Evolutionary conservation across 257 asterid species (phyloP).

Genomic region (Parsonsia alboflavescens): DNA sequence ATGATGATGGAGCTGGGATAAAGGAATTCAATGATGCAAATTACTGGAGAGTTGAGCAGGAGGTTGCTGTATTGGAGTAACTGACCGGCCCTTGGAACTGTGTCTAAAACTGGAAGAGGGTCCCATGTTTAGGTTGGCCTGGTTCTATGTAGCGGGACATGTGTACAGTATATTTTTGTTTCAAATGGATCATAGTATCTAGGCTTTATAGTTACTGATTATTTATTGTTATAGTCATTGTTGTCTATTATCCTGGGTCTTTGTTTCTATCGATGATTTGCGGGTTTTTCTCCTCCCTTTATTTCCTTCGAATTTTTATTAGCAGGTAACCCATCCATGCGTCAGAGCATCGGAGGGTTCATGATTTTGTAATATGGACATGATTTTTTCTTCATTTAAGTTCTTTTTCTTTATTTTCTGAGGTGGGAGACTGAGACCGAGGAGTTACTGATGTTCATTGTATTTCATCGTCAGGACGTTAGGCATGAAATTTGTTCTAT

Average conservation of each 20-base stretch:
- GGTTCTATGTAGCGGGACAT: not conserved
- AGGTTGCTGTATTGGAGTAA: conserved; percentile 63
- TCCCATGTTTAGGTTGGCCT: conserved; percentile 7
- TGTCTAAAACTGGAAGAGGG: not conserved
- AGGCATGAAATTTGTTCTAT: not conserved
- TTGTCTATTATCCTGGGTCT: conserved; percentile 20
- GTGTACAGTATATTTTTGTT: conserved; percentile 28
- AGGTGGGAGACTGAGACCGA: not conserved
- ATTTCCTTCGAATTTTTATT: not conserved
- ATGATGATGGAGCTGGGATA: conserved; percentile 46
- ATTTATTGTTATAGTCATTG: conserved; percentile 24
- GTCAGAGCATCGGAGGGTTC: not conserved
- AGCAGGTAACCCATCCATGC: conserved; percentile 3
- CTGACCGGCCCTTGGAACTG: not conserved
- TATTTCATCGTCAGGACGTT: not conserved
- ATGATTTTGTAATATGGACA: conserved; percentile 12
- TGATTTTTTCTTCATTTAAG: not conserved
- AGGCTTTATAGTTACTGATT: conserved; percentile 30
- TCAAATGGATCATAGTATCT: conserved; percentile 17
- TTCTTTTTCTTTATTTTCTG: not conserved
- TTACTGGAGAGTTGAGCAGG: conserved; percentile 96
- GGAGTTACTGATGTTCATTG: not conserved
- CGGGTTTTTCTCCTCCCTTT: not conserved
- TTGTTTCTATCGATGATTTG: not conserved
- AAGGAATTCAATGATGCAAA: conserved; percentile 80